Evolutionary conservation across 2,329 filamentous ascomycete species (phyloP), one percentile per base, ranked within the genome.

Genomic region (Ophiostoma pallidulum): DNA sequence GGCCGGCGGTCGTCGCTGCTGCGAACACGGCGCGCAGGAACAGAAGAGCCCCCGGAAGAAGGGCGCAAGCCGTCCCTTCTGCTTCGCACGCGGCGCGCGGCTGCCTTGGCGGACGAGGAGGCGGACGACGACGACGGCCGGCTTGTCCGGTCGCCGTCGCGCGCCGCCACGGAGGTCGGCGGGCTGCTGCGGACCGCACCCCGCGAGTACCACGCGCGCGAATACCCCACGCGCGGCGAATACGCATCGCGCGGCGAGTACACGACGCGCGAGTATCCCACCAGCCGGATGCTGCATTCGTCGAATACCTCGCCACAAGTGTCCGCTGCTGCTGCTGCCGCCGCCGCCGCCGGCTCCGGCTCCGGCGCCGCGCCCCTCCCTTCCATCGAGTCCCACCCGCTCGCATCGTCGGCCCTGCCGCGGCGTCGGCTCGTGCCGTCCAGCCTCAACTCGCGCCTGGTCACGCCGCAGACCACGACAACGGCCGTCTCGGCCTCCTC

Each of bases 121-220:
- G 67, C 72, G 28, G 68, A 75, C 2, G 71, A 74, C 10, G 72
- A 76, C 1, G 71, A 74, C 9, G 43, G 41, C 51, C 59, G n/a
- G 65, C 69, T 28, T 70, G 74, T 53, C 4, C 71, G 74, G n/a
- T 68, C 73, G 3, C 76, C 77, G 1, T 80, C 78, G 4, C 69
- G 80, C 20, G 77, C 77, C 4, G 64, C 67, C 31, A 81, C 77
- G 1, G 79, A 83, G 50, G 67, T 73, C n/a, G 45, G 70, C 66
- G 24, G 58, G 53, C 57, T n/a, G n/a, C 62, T 53, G 51, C 65
- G 56, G 52, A 57, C 56, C 49, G 57, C 53, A 46, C 60, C 62
- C 4, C 66, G 70, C 37, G 70, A 73, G 28, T 69, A 65, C 55
- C 58, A 42, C 39, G 14, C 46, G 24, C 46, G 46, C 26, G 46